Base-by-base conservation (phyloP, 768 basidiomycete genomes). In the Pulveroboletus sp. region DNA sequence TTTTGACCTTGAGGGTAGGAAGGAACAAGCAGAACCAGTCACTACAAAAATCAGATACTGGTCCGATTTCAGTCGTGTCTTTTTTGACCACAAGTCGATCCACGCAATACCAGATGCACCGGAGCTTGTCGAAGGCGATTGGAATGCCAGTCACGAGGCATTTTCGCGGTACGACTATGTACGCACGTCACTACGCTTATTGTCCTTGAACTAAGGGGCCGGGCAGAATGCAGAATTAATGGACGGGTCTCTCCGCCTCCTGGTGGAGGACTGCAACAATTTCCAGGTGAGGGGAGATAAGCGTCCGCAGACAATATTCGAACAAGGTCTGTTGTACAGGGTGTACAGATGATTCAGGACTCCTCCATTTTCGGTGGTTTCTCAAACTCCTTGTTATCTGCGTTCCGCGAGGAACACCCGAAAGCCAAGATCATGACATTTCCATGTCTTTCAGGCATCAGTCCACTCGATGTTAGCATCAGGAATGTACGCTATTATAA, bases 241-340 rank as follows among this genome's bases (percentile, higher is more conserved):
- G 79, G 87, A 90, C 38, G 81, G 77, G 5, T 73, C 81, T 11
- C 71, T 90, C 45, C 77, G 89, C 15, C 69, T 75, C 14, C 78
- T 86, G 47, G 74, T 86, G 5, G 89, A 92, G 61, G 87, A 89
- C 56, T 87, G 86, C 59, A 78, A 89, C 61, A 76, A 77, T 45
- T 72, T 84, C 13, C 89, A 89, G 79, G 88, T 86, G 55, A 47
- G 44, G 40, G 3, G 24, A 6, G 17, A 39, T 28, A 38, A 30
- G 11, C 8, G 0, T 46, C 26, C 33, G 14, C 14, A 14, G 32
- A 35, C 36, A 39, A 41, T 0, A 35, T 28, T 56, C 17, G 57
- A 32, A 2, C 41, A 21, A 10, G 4, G n/a, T 39, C 35, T 4
- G 26, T 51, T 10, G 13, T 13, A 14, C 55, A 90, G 85, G 89